These are phyloP conservation scores for Lactarius trivialis DNA, from an alignment of 768 basidiomycete genomes.

Conservation along the genomic window DNA sequence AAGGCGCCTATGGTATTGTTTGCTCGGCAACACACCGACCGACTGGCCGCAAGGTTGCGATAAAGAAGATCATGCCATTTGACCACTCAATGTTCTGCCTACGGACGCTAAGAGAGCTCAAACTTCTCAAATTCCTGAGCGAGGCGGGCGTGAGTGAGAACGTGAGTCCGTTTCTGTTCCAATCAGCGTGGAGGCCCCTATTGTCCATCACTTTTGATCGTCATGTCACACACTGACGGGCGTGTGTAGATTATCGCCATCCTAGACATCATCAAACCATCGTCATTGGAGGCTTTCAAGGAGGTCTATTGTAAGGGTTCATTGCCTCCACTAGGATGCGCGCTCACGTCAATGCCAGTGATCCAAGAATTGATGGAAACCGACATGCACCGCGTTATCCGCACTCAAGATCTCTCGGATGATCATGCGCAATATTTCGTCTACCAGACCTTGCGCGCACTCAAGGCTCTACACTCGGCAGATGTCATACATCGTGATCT, in stretches of 20 bases:
- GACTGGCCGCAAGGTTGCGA: conserved; percentile 81
- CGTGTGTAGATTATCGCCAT: conserved; percentile 76
- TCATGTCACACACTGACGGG: conserved; percentile 1
- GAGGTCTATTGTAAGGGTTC: conserved; percentile 65
- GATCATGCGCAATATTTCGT: conserved; percentile 95
- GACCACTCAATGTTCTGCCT: conserved; percentile 93
- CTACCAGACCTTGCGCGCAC: conserved; percentile 88
- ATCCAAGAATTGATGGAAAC: conserved; percentile 94
- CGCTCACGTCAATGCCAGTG: conserved; percentile 38
- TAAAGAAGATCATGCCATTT: conserved; percentile 93
- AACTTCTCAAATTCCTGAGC: conserved; percentile 69
- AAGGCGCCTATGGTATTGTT: conserved; percentile 93
- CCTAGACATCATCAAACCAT: conserved; percentile 80
- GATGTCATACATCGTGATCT: conserved; percentile 96
- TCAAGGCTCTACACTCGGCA: conserved; percentile 94
- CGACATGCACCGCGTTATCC: conserved; percentile 94
- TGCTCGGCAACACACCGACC: conserved; percentile 77
- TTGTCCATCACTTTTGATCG: neutral
- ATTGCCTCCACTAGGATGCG: conserved; percentile 2
- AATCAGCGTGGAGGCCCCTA: neutral
- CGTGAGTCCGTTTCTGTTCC: conserved; percentile 34
- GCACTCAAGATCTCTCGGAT: conserved; percentile 90
- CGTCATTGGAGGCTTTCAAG: conserved; percentile 74
- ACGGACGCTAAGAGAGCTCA: conserved; percentile 51
- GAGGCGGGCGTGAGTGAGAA: conserved; percentile 89